These are phyloP conservation scores for Ophiostoma ulmi DNA, from an alignment of 2,329 filamentous ascomycete genomes.

Conservation along the genomic window DNA sequence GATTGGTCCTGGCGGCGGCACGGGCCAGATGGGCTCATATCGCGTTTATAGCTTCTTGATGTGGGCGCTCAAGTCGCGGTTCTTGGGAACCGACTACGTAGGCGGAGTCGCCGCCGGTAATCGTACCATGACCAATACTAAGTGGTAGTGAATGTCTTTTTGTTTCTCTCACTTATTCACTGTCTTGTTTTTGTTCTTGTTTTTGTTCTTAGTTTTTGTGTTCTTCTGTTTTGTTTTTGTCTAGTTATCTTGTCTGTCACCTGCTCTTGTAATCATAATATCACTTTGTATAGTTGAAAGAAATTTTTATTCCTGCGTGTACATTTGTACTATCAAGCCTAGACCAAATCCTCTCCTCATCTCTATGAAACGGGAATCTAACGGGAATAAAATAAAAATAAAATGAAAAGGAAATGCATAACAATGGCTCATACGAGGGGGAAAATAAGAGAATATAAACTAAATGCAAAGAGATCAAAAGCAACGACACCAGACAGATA, in stretches of 20 bases:
- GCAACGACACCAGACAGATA: neutral
- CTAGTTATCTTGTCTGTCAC: no score
- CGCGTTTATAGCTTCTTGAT: neutral
- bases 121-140: neutral
- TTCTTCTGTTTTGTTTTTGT: neutral
- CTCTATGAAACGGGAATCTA: constrained; percentile 13
- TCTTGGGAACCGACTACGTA: neutral
- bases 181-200: neutral
- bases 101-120: neutral
- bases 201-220: no score
- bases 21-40: neutral
- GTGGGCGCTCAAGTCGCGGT: neutral
- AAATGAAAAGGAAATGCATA: constrained; percentile 8
- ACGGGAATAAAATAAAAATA: constrained; percentile 24
- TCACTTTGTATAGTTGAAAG: neutral
- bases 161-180: neutral
- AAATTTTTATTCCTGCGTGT: neutral
- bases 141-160: neutral
- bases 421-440: neutral
- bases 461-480: neutral
- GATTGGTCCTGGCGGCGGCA: neutral
- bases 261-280: neutral
- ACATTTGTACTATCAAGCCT: neutral
- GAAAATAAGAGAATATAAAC: neutral
- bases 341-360: neutral